Evolutionary conservation across 2,329 filamentous ascomycete species (phyloP).

Genomic region (Pseudopithomyces maydicus): DNA sequence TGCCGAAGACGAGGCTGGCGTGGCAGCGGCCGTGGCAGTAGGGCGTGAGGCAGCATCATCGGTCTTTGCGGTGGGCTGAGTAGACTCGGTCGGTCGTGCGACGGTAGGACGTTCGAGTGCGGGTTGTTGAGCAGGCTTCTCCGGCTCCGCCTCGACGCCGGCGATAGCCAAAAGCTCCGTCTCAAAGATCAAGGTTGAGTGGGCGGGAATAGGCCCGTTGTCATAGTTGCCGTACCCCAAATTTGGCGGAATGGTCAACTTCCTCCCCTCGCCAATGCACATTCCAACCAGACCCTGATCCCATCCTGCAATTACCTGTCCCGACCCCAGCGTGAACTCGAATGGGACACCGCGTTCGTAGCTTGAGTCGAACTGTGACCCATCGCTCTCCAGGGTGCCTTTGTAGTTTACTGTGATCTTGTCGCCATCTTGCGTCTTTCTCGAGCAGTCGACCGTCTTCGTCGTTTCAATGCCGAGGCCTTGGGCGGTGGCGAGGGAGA

Average conservation of each 20-base stretch:
- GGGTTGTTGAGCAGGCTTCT: constrained; percentile 1
- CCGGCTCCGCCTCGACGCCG: constrained; percentile 47
- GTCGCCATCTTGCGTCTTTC: constrained; percentile 54
- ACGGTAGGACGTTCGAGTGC: constrained; percentile 20
- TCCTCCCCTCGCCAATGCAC: constrained; percentile 93
- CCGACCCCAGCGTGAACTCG: constrained; percentile 76
- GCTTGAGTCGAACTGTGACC: constrained; percentile 80
- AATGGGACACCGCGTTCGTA: constrained; percentile 81
- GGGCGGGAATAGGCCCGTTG: constrained; percentile 78
- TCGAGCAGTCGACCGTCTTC: constrained; percentile 48
- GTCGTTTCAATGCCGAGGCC: constrained; percentile 50
- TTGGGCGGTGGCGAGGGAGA: constrained; percentile 27
- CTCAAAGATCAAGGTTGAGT: constrained; percentile 85
- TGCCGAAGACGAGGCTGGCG: constrained; percentile 20
- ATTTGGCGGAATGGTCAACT: constrained; percentile 85
- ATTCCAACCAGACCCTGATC: constrained; percentile 88
- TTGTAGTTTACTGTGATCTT: constrained; percentile 55
- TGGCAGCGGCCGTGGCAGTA: constrained; percentile 9
- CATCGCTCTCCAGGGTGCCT: constrained; percentile 60
- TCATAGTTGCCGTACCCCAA: constrained; percentile 78
- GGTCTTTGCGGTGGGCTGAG: constrained; percentile 12
- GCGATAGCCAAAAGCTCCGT: constrained; percentile 86
- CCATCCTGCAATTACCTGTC: constrained; percentile 93
- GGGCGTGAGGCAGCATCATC: constrained; percentile 6
- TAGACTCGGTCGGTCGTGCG: constrained; percentile 11